Base-by-base conservation (phyloP, 139 green algal species). In the Mychonastes homosphaera region DNA sequence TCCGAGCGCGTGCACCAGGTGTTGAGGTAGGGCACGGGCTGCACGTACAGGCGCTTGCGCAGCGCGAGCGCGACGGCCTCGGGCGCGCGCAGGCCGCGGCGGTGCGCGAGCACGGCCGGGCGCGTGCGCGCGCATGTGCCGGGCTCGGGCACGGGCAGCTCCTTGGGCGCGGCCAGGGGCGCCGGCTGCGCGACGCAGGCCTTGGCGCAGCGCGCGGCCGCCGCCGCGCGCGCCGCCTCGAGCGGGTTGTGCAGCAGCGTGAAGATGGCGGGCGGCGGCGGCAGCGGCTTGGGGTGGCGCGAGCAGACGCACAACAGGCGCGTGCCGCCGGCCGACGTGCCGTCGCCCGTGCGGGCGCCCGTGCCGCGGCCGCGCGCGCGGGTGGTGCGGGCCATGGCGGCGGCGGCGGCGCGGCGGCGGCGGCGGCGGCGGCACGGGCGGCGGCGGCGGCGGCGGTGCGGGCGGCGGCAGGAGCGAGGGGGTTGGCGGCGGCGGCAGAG, bases 271-370 rank as follows among this genome's bases (percentile, higher is more conserved):
- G 49, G 19, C 28, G 8, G 24, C 6, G 54, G 48, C 18, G 58
- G 28, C 24, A 53, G 43, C 6, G 43, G 13, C 0, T 53, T 27
- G 28, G 53, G 46, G 65, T 88, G 80, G 32, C 64, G 67, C 2
- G 54, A 64, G 66, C 81, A 89, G 68, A 72, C 85, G 62, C 68
- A 84, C 15, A 74, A 46, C 21, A 88, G 60, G 1, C 61, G 53
- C 2, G 59, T 53, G 49, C 72, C 64, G 16, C 60, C 63, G 35
- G 58, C 63, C 24, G 63, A 34, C 6, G 35, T 33, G 23, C 39
- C 58, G 2, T 58, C 67, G 23, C 63, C 49, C 48, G 34, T 21
- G 19, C 40, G 35, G 21, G 44, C 33, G 2, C 23, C 39, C 27
- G 19, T 44, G 39, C 5, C 12, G 18, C 28, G 30, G 5, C n/a